Base-by-base conservation (phyloP, 768 basidiomycete genomes). In the Suillus bovinus region DNA sequence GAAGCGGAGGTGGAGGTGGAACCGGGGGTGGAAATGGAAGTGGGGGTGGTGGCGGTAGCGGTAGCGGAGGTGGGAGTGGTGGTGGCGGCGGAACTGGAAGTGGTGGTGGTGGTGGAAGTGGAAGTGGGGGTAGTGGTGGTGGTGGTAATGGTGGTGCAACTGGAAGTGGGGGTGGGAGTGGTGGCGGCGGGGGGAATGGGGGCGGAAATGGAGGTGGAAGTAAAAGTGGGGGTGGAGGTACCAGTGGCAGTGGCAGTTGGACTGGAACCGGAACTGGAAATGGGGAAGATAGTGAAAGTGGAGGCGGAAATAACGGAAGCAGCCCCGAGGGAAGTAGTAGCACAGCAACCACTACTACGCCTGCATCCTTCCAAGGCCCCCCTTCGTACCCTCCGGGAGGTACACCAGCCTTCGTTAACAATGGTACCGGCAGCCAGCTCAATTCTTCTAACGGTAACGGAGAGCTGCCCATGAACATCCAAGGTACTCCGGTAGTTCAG, bases 331-430 rank as follows among this genome's bases (percentile, higher is more conserved):
- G 24, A n/a, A 44, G 33, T 5, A 8, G 38, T 16, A 22, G 27
- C 5, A 39, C 38, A 58, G 52, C 42, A 20, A 49, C 16, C 20
- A 10, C 34, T 31, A 60, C 54, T 31, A 60, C 54, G 33, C 27
- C 57, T 33, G 7, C 36, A 29, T 38, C 60, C 3, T 39, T 8
- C 14, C 27, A 24, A 29, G 31, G 41, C n/a, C 22, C 31, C 5
- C 58, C 73, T 31, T 16, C 39, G 13, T 31, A 56, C 27, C 4
- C 36, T 20, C 17, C 17, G 1, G 38, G 38, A 57, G 24, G 34
- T 20, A 57, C 58, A 10, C 29, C 58, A 5, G 13, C 10, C 5
- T 57, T 17, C 8, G 8, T 6, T 17, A 54, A 20, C 10, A 42
- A 57, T 57, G 38, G 13, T 29, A 50, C 20, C 20, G 50, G 24